Conservation (phyloP, 495 filamentous ascomycete species). For the Trichocladium uniseriatum region DNA sequence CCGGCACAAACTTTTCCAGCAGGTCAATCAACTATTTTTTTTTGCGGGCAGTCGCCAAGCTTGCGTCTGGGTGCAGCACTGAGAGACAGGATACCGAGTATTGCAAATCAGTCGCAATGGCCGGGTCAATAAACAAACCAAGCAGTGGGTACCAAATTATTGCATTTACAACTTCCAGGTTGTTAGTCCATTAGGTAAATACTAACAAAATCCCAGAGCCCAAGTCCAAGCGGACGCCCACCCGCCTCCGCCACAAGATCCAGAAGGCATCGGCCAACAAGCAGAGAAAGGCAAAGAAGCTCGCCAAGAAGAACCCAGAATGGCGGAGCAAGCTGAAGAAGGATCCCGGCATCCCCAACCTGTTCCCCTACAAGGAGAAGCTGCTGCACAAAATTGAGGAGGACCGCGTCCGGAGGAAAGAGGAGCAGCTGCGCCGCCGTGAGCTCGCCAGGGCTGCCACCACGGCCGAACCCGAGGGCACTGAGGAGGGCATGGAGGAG, state of each 20-base stretch:
- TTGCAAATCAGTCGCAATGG: constrained; percentile 27
- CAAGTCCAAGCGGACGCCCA: constrained; percentile 83
- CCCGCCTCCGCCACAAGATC: constrained; percentile 89
- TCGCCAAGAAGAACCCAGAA: constrained; percentile 91
- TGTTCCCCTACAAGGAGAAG: constrained; percentile 96
- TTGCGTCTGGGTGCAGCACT: background rate
- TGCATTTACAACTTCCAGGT: background rate
- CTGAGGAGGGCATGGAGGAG: constrained; percentile 36
- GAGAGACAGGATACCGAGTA: background rate
- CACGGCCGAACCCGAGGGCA: constrained; percentile 29
- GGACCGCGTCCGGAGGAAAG: constrained; percentile 64
- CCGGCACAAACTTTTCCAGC: constrained; percentile 25
- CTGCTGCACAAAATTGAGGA: constrained; percentile 92
- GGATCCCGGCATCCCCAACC: constrained; percentile 91
- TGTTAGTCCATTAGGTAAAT: background rate
- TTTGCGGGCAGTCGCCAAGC: background rate
- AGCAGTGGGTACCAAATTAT: constrained; percentile 32
- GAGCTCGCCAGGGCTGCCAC: constrained; percentile 63
- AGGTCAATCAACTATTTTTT: constrained; percentile 26
- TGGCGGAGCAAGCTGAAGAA: constrained; percentile 91
- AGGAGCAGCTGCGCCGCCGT: constrained; percentile 59
- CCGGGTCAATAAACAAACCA: constrained; percentile 43
- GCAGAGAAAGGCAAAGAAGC: constrained; percentile 78
- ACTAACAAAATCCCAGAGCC: constrained; percentile 52
- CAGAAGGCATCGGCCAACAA: constrained; percentile 87